Percentiles rank a stretch among this genome's conserved stretches.
Conservation (phyloP, 176 grass and related monocot species). For the Cenchrus fungigraminus region DNA sequence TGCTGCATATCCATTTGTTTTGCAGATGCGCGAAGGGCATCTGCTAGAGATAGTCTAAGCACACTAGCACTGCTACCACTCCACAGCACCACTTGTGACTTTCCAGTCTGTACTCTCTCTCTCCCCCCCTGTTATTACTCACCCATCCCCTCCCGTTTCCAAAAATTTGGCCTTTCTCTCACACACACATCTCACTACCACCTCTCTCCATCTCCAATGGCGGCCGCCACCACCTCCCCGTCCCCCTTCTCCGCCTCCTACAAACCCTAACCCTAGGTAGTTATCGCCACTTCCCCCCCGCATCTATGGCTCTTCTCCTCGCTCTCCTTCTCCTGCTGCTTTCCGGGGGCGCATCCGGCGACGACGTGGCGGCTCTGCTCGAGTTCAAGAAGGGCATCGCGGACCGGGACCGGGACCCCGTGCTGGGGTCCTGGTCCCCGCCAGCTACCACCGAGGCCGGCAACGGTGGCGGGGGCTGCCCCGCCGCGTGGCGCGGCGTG, state of each 20-base stretch:
- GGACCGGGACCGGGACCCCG: slow-evolving; percentile 39
- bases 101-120: slow-evolving; percentile 51
- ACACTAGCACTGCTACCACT: slow-evolving; percentile 15
- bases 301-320: slow-evolving; percentile 53
- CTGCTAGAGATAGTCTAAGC: not conserved
- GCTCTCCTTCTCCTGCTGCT: slow-evolving; percentile 38
- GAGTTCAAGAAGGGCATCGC: slow-evolving; percentile 96
- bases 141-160: slow-evolving; percentile 49
- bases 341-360: slow-evolving; percentile 45
- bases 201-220: slow-evolving; percentile 52
- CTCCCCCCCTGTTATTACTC: slow-evolving; percentile 38
- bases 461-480: slow-evolving; percentile 44
- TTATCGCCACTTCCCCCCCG: not conserved
- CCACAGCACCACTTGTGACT: slow-evolving; percentile 47
- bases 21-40: too few relatives aligned
- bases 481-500: slow-evolving; percentile 65
- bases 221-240: slow-evolving; percentile 32
- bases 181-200: slow-evolving; percentile 17
- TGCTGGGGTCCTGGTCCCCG: slow-evolving; percentile 67
- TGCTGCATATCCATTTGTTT: too few relatives aligned
- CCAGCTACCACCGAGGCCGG: slow-evolving; percentile 36
- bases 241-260: slow-evolving; percentile 28
- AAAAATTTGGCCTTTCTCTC: slow-evolving; percentile 49
- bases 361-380: slow-evolving; percentile 74
- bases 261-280: slow-evolving; percentile 50